Conservation (phyloP, 345 rosid genomes). For the Linum lewisii region DNA sequence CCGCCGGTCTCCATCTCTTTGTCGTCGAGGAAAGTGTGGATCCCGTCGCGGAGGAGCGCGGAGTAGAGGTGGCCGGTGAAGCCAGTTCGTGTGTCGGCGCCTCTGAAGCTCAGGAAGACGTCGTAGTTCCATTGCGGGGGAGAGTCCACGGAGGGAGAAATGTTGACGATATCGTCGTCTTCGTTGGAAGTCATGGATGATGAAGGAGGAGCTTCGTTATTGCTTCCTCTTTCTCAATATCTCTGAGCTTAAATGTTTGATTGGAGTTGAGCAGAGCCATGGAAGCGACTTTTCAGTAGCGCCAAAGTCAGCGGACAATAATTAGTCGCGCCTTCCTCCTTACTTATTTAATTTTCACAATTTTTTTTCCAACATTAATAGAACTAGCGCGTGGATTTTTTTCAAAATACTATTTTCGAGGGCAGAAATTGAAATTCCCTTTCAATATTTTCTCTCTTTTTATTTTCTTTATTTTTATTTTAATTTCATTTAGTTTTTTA, state of each 20-base stretch:
- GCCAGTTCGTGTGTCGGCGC: neutral
- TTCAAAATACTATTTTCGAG: no score
- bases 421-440: no score
- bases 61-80: slow-evolving; percentile 3
- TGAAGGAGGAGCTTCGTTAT: neutral
- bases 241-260: slow-evolving; percentile 11
- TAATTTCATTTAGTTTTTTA: no score
- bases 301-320: no score
- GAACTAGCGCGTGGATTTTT: no score
- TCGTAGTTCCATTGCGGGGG: neutral
- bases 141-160: neutral
- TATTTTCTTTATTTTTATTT: no score
- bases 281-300: no score
- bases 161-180: neutral
- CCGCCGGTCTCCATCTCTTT: neutral
- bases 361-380: no score
- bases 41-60: neutral
- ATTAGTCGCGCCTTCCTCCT: no score
- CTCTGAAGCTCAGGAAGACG: slow-evolving; percentile 5
- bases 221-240: slow-evolving; percentile 11
- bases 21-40: slow-evolving; percentile 5
- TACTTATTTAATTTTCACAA: no score
- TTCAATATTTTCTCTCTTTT: no score
- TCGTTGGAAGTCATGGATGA: neutral
- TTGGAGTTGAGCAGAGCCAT: slow-evolving; percentile 15